Base-by-base conservation (phyloP, 805 yeast species). In the Yueomyces sinensis region DNA sequence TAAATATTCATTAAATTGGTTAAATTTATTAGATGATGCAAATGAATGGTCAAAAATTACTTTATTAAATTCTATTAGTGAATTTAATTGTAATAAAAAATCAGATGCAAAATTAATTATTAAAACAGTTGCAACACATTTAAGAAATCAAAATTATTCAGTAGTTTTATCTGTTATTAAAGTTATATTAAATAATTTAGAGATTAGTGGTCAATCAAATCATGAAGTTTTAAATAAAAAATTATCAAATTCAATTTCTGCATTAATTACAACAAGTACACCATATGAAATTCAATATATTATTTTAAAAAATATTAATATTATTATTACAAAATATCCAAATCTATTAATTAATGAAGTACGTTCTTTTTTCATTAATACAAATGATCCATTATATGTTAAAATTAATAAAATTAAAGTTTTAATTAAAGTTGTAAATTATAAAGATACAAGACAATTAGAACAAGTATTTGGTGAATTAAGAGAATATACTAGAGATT, bases 11-110 rank as follows among this genome's bases (percentile, higher is more conserved):
- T 55, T 17, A 33, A 41, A 15, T 38, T 52, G 34, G 45, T 52
- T 52, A 29, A 65, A 52, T 34, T 61, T 56, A 46, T 63, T 91
- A 40, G 65, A 75, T 45, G 94, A 95, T 13, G 65, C 91, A 43
- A 87, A 87, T 56, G 98, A 89, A 61, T 89, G 98, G 98, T 97
- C 97, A 9, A 72, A 97, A 50, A 80, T 91, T 43, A 74, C 96
- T 2, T 81, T 89, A 30, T 65, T 89, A 39, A 73, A 82, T 1
- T 84, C 95, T 1, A 60, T 89, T 42, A 68, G 83, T 6, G 87
- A 78, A 30, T 87, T 77, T 54, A 52, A 63, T 4, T 65, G 91
- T 0, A 46, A 52, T 1, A 70, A 66, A 31, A 52, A 61, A 3
- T 62, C 67, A n/a, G 94, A 86, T 50, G 84, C 94, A 2, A 74